A percentile compares a stretch with the other conserved stretches of the same genome.
Evolutionary conservation across 2,329 filamentous ascomycete species (phyloP).

Genomic region (Volutella citrinella): DNA sequence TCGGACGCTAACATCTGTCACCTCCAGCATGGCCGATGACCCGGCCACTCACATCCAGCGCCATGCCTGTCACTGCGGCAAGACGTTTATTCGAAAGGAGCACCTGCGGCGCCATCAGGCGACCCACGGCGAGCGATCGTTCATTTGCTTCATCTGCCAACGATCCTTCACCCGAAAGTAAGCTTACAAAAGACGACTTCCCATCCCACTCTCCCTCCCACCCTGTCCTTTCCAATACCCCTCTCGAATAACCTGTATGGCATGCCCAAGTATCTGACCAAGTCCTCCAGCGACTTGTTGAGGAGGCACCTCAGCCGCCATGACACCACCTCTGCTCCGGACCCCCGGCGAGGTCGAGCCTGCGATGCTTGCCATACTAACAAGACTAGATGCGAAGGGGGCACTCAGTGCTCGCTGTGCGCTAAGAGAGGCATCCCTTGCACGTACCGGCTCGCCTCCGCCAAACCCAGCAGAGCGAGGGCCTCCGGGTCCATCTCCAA

Average conservation of each 20-base stretch:
- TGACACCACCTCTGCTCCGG: constrained; percentile 27
- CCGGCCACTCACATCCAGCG: no score
- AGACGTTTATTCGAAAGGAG: constrained; percentile 39
- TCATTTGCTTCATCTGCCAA: constrained; percentile 34
- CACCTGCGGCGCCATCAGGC: constrained; percentile 39
- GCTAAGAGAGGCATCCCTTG: constrained; percentile 36
- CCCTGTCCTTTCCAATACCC: no score
- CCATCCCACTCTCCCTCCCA: no score
- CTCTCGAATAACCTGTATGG: no score
- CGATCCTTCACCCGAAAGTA: constrained; percentile 39
- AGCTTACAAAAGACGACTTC: no score
- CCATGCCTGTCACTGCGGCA: constrained; percentile 38
- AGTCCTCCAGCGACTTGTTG: constrained; percentile 37
- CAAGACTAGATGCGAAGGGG: constrained; percentile 44
- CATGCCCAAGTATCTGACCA: no score
- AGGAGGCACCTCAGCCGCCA: constrained; percentile 36
- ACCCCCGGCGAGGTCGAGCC: constrained; percentile 35
- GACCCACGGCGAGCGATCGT: constrained; percentile 33
- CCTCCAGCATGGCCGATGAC: no score
- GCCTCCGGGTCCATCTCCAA: no score
- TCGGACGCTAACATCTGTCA: no score
- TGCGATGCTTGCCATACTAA: constrained; percentile 43
- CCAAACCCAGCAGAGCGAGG: no score
- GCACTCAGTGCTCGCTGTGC: constrained; percentile 37
- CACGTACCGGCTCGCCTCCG: constrained; percentile 28